Conservation (phyloP, 805 yeast species). For the Zygoascus flipseniorum region DNA sequence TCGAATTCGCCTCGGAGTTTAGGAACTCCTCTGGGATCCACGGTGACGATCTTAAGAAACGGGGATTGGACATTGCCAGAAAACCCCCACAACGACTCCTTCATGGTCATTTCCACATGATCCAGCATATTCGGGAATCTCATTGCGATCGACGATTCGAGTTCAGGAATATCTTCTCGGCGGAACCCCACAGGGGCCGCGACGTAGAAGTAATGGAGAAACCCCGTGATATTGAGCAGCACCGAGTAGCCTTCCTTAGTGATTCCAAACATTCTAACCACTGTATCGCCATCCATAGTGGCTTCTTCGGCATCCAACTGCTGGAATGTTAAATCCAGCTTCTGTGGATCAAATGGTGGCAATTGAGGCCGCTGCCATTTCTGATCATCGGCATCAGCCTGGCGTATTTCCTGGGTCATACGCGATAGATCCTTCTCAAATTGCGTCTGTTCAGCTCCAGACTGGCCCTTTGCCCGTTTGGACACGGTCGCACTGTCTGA, state of each 20-base stretch:
- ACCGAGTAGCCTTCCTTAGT: slow-evolving; percentile 82
- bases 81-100: slow-evolving; percentile 92
- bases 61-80: slow-evolving; percentile 70
- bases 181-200: slow-evolving; percentile 80
- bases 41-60: slow-evolving; percentile 64
- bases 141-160: slow-evolving; percentile 16
- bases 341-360: slow-evolving; percentile 35
- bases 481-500: background rate
- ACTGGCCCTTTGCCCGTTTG: background rate
- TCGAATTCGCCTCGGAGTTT: slow-evolving; percentile 76
- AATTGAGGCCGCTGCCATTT: slow-evolving; percentile 52
- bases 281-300: slow-evolving; percentile 39
- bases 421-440: slow-evolving; percentile 46
- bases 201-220: slow-evolving; percentile 81
- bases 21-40: slow-evolving; percentile 57
- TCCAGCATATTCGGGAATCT: slow-evolving; percentile 46
- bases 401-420: slow-evolving; percentile 34
- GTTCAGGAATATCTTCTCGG: slow-evolving; percentile 37
- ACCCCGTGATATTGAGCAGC: slow-evolving; percentile 82
- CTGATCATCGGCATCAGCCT: slow-evolving; percentile 26
- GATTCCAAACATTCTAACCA: slow-evolving; percentile 84
- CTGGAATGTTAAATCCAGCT: slow-evolving; percentile 62
- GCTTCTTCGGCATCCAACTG: slow-evolving; percentile 94
- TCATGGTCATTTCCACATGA: slow-evolving; percentile 53
- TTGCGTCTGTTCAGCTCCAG: slow-evolving; percentile 29